Conservation (phyloP, 2,329 filamentous ascomycete species). For the Xylaria polymorpha region DNA sequence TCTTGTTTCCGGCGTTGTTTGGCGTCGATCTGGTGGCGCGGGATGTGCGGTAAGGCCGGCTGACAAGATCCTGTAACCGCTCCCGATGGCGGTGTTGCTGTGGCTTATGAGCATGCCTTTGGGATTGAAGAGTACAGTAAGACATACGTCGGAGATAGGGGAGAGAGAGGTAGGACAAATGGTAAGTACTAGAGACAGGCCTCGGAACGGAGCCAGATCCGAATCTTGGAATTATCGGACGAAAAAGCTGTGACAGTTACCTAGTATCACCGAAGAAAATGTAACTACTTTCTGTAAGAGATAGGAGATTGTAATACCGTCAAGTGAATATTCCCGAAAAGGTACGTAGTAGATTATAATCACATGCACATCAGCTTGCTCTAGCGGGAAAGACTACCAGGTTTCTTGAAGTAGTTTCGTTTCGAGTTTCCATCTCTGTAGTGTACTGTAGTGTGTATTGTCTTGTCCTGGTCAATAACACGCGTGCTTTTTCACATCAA, state of each 20-base stretch:
- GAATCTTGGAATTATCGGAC: background rate
- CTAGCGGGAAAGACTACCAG: background rate
- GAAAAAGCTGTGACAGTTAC: background rate
- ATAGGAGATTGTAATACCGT: background rate
- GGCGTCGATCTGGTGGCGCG: constrained; percentile 28
- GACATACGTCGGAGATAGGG: constrained; percentile 2
- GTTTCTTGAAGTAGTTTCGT: constrained; percentile 24
- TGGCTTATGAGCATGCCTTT: background rate
- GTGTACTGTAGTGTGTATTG: background rate
- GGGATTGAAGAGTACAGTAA: background rate
- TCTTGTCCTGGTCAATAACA: constrained; percentile 1
- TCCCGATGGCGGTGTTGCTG: background rate
- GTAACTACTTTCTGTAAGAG: background rate
- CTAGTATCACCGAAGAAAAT: background rate
- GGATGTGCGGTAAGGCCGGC: constrained; percentile 7
- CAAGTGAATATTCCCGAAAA: constrained; percentile 11
- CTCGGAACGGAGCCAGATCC: constrained; percentile 1
- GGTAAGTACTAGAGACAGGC: background rate
- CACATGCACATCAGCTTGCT: background rate
- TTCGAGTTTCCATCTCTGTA: constrained; percentile 26
- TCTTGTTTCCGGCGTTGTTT: constrained; percentile 9
- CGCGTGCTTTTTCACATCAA: background rate
- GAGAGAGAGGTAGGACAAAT: constrained; percentile 1
- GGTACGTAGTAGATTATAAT: background rate
- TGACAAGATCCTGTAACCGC: background rate